Conservation (phyloP, 768 basidiomycete genomes). For the Leccinum aurantiacum region DNA sequence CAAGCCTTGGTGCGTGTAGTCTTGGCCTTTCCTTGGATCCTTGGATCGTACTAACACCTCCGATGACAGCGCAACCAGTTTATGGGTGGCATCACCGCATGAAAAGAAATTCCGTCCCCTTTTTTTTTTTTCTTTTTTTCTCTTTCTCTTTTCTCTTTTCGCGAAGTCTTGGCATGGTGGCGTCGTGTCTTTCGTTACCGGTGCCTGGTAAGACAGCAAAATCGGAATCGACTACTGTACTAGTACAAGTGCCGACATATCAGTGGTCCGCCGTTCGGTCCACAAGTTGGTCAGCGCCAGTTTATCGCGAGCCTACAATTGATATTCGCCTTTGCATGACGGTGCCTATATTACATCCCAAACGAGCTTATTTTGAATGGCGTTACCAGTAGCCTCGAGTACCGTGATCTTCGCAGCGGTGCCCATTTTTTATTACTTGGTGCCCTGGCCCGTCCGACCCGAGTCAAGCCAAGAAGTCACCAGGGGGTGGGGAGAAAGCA, state of each 20-base stretch:
- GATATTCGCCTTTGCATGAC: neutral
- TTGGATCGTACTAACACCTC: neutral
- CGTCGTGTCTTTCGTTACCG: neutral
- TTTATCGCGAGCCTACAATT: neutral
- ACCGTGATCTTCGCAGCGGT: no score
- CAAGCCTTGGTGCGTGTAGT: conserved; percentile 63
- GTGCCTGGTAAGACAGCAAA: no score
- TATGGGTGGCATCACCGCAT: conserved; percentile 34
- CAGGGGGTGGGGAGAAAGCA: neutral
- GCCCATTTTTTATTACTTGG: no score
- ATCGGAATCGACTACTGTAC: neutral
- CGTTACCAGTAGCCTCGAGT: neutral
- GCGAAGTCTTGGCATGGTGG: neutral
- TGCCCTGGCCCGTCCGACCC: no score
- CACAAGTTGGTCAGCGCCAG: neutral
- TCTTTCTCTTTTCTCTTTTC: neutral
- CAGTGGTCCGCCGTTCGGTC: neutral
- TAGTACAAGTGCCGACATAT: neutral
- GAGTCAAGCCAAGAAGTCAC: no score
- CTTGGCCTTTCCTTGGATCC: neutral
- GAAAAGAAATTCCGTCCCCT: conserved; percentile 1
- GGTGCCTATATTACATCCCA: conserved; percentile 9
- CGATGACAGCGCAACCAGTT: conserved; percentile 34
- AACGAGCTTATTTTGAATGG: neutral
- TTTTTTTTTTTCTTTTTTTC: neutral